Base-by-base conservation (phyloP, 495 filamentous ascomycete genomes). In the Tetracladium setigerum region DNA sequence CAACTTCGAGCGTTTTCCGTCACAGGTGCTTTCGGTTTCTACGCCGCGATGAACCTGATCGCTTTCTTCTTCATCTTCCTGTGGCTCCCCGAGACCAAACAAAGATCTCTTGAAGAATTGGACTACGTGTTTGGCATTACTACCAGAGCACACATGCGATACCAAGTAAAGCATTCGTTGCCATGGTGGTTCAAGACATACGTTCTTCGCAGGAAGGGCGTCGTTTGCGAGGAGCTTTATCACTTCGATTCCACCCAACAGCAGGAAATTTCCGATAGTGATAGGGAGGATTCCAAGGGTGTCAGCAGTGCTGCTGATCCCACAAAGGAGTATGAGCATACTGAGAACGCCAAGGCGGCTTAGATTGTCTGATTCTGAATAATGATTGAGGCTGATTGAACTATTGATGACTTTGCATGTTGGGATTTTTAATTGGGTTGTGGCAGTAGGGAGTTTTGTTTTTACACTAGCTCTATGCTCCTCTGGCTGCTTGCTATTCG, bases 21-120 rank as follows among this genome's bases (percentile, higher is more conserved):
- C 32, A 51, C 63, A 55, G 69, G 67, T 19, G 59, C 59, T 10
- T 77, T 83, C 35, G 67, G 67, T 35, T 79, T 81, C 56, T 84
- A 83, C 52, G 83, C 82, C 32, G 79, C 63, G 10, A 71, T 87
- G 47, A 89, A 89, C 54, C 60, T 86, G 12, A 65, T 78, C 22
- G 86, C 83, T 9, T 70, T 87, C 15, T 53, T 80, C 22, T 71
- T 85, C 67, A 84, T 89, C 52, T 84, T 87, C 62, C 67, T 88
- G 41, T 87, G 74, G 65, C 71, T 91, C 5, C 84, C 83, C 9
- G 86, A 89, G 64, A 89, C 86, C 0, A 89, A 89, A 62, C 84
- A 86, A 58, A 73, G 77, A 27, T 87, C 84, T 4, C 75, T 90
- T 9, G 81, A 84, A 52, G 81, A 84, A 42, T 60, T 79, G 14